Base-by-base conservation (phyloP, 306 rosid genomes). In the Neltuma alba region DNA sequence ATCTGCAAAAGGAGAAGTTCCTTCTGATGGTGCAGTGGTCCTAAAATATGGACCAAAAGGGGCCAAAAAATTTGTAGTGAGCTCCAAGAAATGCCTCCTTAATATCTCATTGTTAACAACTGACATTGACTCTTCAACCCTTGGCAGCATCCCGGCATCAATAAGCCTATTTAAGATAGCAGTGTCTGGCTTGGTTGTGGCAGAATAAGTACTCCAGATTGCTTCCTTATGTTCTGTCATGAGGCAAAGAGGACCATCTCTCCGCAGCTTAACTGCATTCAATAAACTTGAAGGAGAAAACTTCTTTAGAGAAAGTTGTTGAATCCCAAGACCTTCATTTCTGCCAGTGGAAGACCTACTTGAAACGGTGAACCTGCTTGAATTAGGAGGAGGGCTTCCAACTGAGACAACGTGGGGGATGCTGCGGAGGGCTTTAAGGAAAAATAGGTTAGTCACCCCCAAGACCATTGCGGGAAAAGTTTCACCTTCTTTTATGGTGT, bases 181-280 rank as follows among this genome's bases (percentile, higher is more conserved):
- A 20, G 98, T 94, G 80, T 92, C 98, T 7, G 97, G 96, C 89
- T 94, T 94, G 55, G 89, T 94, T 77, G 87, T 85, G 12, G 98
- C 94, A 21, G 94, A 83, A 66, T 92, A 92, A 70, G 88, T 85
- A 83, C 91, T 94, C 98, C 98, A 94, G 72, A 94, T 87, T 79
- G 98, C 97, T 82, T 92, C 98, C 89, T 85, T 94, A 79, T 94
- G 98, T 85, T 92, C 97, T 7, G 97, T 91, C 98, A 94, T 94
- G 80, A 94, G 93, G 86, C 97, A 92, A 77, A 94, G 97, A 15
- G 98, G 98, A 70, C 98, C 98, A 60, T 89, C 97, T 82, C 94
- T 87, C 87, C 87, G 91, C 89, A 92, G 76, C 83, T 91, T 94
- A 87, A 94, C 91, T 5, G 93, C 97, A 82, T 47, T 94, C 85